Conservation (phyloP, 2,329 filamentous ascomycete species). For the Zymoseptoria brevis region DNA sequence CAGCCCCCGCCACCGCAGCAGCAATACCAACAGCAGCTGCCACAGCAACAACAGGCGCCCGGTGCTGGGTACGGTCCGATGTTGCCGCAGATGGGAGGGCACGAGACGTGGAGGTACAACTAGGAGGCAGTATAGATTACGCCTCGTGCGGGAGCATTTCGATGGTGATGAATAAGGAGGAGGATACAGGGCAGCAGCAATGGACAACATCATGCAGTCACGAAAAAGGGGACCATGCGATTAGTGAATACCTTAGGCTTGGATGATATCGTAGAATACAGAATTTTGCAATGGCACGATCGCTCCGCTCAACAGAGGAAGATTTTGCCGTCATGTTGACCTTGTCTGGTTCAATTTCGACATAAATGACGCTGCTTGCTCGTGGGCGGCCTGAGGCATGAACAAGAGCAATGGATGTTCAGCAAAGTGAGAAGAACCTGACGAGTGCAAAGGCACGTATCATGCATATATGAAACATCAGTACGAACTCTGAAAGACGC, state of each 20-base stretch:
- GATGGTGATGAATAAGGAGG: not conserved
- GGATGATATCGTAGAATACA: not conserved
- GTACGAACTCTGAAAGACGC: too few species aligned
- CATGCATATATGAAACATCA: too few species aligned
- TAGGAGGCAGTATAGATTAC: slow-evolving; percentile 2
- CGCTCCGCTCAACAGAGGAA: not conserved
- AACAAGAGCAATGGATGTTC: too few species aligned
- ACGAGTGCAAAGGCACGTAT: too few species aligned
- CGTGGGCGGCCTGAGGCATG: too few species aligned
- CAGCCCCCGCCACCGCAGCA: slow-evolving; percentile 8
- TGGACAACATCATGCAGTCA: not conserved
- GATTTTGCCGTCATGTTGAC: not conserved
- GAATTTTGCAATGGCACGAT: not conserved
- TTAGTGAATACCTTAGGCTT: not conserved
- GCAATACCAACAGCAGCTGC: not conserved
- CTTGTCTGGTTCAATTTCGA: not conserved
- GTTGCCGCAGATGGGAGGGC: slow-evolving; percentile 25
- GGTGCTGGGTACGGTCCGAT: slow-evolving; percentile 20
- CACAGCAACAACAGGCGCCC: not conserved
- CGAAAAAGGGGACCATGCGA: not conserved
- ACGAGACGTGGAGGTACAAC: slow-evolving; percentile 24
- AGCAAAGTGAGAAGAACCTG: too few species aligned
- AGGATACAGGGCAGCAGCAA: not conserved
- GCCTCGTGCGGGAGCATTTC: not conserved
- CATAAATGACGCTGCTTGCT: too few species aligned